Percentiles rank a stretch among this genome's conserved stretches.
Conservation (phyloP, 2,329 filamentous ascomycete species). For the Botrytis hyacinthi region DNA sequence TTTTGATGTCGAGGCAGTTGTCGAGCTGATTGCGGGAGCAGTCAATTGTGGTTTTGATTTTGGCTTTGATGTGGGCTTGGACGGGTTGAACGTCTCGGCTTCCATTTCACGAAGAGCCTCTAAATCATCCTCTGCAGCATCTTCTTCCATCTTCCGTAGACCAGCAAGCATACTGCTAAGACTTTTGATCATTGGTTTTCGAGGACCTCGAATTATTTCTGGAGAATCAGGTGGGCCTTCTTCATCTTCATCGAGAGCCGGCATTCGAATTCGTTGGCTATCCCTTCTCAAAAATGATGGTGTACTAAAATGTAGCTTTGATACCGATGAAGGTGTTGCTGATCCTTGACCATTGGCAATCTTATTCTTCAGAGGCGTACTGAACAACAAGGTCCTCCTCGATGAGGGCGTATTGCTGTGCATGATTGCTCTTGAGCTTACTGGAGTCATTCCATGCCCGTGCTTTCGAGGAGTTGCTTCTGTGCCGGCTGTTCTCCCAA, state of each 20-base stretch:
- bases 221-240: conserved; percentile 50
- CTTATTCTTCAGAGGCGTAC: conserved; percentile 59
- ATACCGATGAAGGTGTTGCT: conserved; percentile 51
- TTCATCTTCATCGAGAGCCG: conserved; percentile 56
- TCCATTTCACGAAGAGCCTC: conserved; percentile 74
- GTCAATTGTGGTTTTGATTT: conserved; percentile 27
- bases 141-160: conserved; percentile 67
- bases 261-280: conserved; percentile 44
- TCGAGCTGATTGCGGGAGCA: conserved; percentile 25
- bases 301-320: conserved; percentile 62
- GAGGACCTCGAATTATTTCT: conserved; percentile 49
- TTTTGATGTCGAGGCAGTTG: not conserved
- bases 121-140: conserved; percentile 68
- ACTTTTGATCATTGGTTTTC: conserved; percentile 63
- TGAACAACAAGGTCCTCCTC: conserved; percentile 62
- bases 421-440: conserved; percentile 20
- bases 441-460: not conserved
- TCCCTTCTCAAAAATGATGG: conserved; percentile 66
- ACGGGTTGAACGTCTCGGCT: conserved; percentile 40
- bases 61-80: conserved; percentile 15
- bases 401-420: conserved; percentile 46
- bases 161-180: conserved; percentile 72
- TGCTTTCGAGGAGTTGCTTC: conserved; percentile 43
- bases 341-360: conserved; percentile 41
- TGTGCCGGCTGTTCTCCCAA: conserved; percentile 29